Evolutionary conservation across 2,329 filamentous ascomycete species (phyloP).

Genomic region (Furcasterigmium furcatum): DNA sequence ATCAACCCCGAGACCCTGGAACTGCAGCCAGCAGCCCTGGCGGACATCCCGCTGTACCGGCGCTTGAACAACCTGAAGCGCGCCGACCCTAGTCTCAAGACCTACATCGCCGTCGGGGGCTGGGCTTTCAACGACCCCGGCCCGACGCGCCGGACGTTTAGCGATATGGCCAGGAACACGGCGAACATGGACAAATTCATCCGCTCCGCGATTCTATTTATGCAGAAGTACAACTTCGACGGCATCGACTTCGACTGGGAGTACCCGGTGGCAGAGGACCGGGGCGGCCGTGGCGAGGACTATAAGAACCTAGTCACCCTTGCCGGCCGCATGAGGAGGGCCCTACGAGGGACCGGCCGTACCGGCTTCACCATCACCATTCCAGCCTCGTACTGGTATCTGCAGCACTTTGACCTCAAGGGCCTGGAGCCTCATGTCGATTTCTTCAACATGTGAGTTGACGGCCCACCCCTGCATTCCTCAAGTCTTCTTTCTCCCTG

Average conservation of each 20-base stretch:
- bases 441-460: slow-evolving; percentile 31
- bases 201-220: slow-evolving; percentile 29
- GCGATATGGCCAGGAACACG: slow-evolving; percentile 23
- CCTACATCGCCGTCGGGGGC: slow-evolving; percentile 36
- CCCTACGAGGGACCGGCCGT: slow-evolving; percentile 4
- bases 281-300: slow-evolving; percentile 30
- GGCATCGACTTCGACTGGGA: slow-evolving; percentile 46
- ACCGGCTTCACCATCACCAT: slow-evolving; percentile 20
- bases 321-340: slow-evolving; percentile 9
- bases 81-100: slow-evolving; percentile 22
- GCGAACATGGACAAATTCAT: slow-evolving; percentile 30
- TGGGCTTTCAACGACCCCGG: slow-evolving; percentile 31
- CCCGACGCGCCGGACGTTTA: slow-evolving; percentile 18
- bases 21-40: slow-evolving; percentile 7
- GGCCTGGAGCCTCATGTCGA: slow-evolving; percentile 22
- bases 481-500: too few relatives aligned
- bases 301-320: slow-evolving; percentile 23
- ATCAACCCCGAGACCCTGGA: slow-evolving; percentile 26
- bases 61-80: slow-evolving; percentile 26
- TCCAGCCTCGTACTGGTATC: slow-evolving; percentile 21
- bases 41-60: slow-evolving; percentile 17
- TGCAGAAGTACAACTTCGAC: slow-evolving; percentile 37
- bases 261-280: slow-evolving; percentile 27
- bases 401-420: slow-evolving; percentile 19
- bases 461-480: too few relatives aligned